Evolutionary conservation across 345 rosid species (phyloP), one percentile per base, ranked within the genome.

Genomic region (Isatis tinctoria): DNA sequence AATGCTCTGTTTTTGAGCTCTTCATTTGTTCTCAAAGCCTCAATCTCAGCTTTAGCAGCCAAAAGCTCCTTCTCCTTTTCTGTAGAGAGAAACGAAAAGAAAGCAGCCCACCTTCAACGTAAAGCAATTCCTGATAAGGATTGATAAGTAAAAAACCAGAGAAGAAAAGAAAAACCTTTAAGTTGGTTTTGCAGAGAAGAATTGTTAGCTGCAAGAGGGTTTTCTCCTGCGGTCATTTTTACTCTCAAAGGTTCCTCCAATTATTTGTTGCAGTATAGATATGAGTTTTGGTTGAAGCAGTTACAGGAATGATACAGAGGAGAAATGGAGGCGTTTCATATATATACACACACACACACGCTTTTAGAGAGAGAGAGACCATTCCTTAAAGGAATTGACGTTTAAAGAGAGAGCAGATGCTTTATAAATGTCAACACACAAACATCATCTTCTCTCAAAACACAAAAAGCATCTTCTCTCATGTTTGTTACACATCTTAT

Each of bases 141-240:
- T 3, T 36, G 60, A 63, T 48, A 36, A 20, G 24, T 0, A 44
- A 13, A 39, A 49, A 56, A 7, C 8, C 24, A 49, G 45, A 74
- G 52, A 57, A 16, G 72, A 73, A 30, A 78, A 26, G 35, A 59
- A 47, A 27, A 59, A 90, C 97, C 99, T 88, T 69, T 85, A 49
- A 87, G 84, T 60, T 85, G 86, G 84, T 87, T 92, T 14, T 89
- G 89, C 54, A 87, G 71, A 26, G 85, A 84, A 79, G 87, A 80
- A 72, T 83, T 87, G 78, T 95, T 88, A 40, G 85, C 66, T n/a
- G 85, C 88, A 70, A 87, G 67, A 80, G 94, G 99, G 76, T 85
- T 86, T 32, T 35, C 85, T 69, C 79, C 86, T 20, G 80, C 60
- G 0, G 74, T 68, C 82, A 78, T 72, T 81, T 85, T 32, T 73